Evolutionary conservation across 768 basidiomycete genomes (phyloP), one percentile per base, ranked within the genome.

Genomic region (Mycena capillaripes): DNA sequence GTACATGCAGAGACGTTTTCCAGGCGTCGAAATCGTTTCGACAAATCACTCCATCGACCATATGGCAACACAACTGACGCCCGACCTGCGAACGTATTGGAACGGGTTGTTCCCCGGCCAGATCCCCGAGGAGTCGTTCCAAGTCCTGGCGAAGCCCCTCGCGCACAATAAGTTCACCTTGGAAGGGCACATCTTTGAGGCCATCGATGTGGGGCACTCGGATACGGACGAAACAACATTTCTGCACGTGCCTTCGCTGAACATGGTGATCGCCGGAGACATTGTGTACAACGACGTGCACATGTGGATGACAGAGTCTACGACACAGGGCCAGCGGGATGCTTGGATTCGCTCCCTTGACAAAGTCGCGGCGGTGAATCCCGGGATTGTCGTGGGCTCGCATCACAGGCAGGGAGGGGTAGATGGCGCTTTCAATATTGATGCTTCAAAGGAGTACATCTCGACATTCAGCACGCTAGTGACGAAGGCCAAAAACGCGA

Each of bases 211-310:
- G 55, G 65, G 65, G 42, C 65, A 66, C 55, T 57, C 55, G 29
- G 65, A 66, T 48, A 66, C 56, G 65, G 65, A 66, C 44, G 65
- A 66, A 56, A 66, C 65, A 48, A 66, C 65, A 66, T 56, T 66
- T 34, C 65, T 66, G 53, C 56, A 58, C 42, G 42, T 66, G n/a
- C 65, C 65, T 56, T 56, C 53, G 56, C 56, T 66, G 42, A 30
- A 48, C 55, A 56, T 66, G 65, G 65, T 58, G 53, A 55, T 66
- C 40, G 53, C 55, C 30, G 65, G 65, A 46, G 65, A 66, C 55
- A 48, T 66, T 46, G 65, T 66, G 40, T 66, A 66, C 44, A 58
- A 58, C 56, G 55, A 48, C 29, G 65, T 66, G 55, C 65, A 66
- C 65, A 30, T 57, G 56, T 66, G 65, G 65, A 57, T 66, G 65